Evolutionary conservation across 371 early-diverging fungal genomes (phyloP).

Genomic region (Polyrhizophydium stewartii): DNA sequence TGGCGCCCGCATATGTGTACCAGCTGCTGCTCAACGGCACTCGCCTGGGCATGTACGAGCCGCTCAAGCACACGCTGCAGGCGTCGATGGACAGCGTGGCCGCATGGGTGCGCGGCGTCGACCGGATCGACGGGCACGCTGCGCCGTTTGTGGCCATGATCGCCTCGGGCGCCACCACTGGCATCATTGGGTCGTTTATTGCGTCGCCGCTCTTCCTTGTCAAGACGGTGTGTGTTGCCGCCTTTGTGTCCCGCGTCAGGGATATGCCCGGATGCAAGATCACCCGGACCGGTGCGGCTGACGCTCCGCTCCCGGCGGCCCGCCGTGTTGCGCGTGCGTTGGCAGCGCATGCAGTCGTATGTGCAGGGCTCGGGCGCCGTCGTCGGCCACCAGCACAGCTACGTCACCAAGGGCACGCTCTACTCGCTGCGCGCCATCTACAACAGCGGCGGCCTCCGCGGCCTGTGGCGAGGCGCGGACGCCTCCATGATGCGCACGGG

Average conservation of each 20-base stretch:
- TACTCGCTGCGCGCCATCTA: constrained; percentile 67
- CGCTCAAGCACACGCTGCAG: constrained; percentile 31
- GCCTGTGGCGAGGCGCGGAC: constrained; percentile 82
- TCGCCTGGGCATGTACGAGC: constrained; percentile 88
- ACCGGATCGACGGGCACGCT: neutral
- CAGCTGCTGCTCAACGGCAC: constrained; percentile 88
- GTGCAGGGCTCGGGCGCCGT: constrained; percentile 50
- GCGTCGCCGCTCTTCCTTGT: constrained; percentile 89
- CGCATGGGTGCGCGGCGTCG: constrained; percentile 5
- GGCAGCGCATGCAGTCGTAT: constrained; percentile 77
- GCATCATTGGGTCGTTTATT: constrained; percentile 75
- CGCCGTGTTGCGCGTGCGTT: neutral
- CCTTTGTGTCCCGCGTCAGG: neutral
- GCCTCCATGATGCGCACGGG: constrained; percentile 90
- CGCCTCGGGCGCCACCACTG: constrained; percentile 65
- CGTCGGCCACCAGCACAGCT: constrained; percentile 89
- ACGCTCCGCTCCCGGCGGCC: neutral
- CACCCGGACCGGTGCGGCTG: neutral
- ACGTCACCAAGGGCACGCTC: constrained; percentile 55
- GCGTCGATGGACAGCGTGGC: constrained; percentile 5
- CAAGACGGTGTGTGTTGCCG: constrained; percentile 64
- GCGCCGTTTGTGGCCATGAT: constrained; percentile 35
- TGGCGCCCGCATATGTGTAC: constrained; percentile 88
- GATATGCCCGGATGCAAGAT: neutral
- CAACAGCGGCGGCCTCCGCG: constrained; percentile 61